Base-by-base conservation (phyloP, 1,284 basidiomycete species). In the Sanguinoderma infundibulare region DNA sequence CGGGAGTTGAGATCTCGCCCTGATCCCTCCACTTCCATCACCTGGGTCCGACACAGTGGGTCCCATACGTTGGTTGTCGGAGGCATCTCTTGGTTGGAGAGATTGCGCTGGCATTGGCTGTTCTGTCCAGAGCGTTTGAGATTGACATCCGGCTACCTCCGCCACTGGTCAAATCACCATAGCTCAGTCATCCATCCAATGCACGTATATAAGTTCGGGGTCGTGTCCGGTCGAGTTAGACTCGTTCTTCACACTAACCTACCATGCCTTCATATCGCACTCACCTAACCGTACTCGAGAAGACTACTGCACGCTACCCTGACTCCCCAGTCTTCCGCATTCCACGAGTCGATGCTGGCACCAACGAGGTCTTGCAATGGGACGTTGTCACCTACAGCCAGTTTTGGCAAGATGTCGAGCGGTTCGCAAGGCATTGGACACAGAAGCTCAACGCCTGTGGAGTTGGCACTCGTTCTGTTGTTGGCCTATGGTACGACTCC, bases 401-500 rank as follows among this genome's bases (percentile, higher is more conserved):
- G 66, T 87, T 88, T 73, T 77, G 76, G 55, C 60, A 70, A 34
- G 86, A 88, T 59, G 83, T 88, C 67, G 81, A 87, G 64, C 68
- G 76, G 42, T 80, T 78, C 59, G 86, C 86, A 32, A 75, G 76
- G 47, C 79, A 87, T 69, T 91, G 88, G 84, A 77, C 78, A 39
- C 73, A 72, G 15, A 69, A 73, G 20, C 77, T 91, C 39, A 70
- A 69, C 49, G 70, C 76, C 24, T 73, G 78, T 36, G 77, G 78
- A 36, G 77, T 90, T 53, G 70, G 77, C 39, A 75, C 74, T 56
- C 74, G 81, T 58, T 85, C 89, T 9, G 83, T 91, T 46, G 78
- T 91, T 47, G 89, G 89, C 24, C 72, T 90, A 59, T 91, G 89
- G 89, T 90, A 69, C 63, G 81, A 47, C 30, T 51, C 35, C 36